Conservation (phyloP, 352 stramenopile genomes). For the Phytophthora pini region DNA sequence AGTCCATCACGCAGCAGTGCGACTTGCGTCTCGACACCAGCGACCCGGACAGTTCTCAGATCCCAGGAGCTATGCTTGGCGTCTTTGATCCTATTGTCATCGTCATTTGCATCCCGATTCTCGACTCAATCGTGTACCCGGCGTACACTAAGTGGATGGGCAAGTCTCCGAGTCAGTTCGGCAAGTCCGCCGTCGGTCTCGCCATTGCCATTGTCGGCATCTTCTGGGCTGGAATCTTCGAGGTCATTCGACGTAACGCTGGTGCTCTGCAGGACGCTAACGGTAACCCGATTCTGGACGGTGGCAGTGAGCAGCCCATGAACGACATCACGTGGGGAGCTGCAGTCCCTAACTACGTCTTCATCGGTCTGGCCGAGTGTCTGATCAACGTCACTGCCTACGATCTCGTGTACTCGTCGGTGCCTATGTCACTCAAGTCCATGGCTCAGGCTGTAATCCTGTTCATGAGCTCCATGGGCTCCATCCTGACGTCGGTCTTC, state of each 20-base stretch:
- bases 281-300: conserved; percentile 45
- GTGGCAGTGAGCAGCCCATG: conserved; percentile 54
- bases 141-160: conserved; percentile 38
- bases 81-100: conserved; percentile 59
- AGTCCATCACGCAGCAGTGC: conserved; percentile 75
- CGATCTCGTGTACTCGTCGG: conserved; percentile 66
- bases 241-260: conserved; percentile 60
- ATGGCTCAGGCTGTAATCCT: conserved; percentile 50
- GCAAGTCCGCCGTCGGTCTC: conserved; percentile 39
- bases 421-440: conserved; percentile 63
- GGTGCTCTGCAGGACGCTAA: conserved; percentile 42
- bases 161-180: conserved; percentile 42
- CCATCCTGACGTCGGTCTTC: conserved; percentile 41
- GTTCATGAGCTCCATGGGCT: conserved; percentile 57
- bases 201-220: conserved; percentile 5
- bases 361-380: conserved; percentile 62
- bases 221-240: conserved; percentile 55
- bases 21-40: conserved; percentile 56
- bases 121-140: conserved; percentile 49
- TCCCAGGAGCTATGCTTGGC: conserved; percentile 60
- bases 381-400: conserved; percentile 71
- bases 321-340: conserved; percentile 64
- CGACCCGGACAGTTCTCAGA: conserved; percentile 49
- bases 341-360: conserved; percentile 63
- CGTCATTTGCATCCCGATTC: conserved; percentile 46